Percentiles rank a stretch among this genome's conserved stretches.
These are phyloP conservation scores for Colletotrichum sp. DNA, from an alignment of 2,329 filamentous ascomycete species.

Conservation along the genomic window DNA sequence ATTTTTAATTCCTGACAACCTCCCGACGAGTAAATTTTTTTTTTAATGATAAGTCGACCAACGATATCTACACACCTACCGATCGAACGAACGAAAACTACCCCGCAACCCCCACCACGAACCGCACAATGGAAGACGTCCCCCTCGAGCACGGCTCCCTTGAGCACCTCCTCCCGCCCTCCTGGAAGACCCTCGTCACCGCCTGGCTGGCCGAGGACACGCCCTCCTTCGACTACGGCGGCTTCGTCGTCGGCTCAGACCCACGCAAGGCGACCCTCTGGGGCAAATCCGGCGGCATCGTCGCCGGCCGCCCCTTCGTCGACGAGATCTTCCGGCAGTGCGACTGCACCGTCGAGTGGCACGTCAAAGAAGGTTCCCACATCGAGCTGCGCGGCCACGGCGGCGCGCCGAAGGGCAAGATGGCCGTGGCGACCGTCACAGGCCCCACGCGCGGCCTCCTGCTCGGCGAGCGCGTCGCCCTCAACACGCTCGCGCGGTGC, in stretches of 20 bases:
- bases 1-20: background rate
- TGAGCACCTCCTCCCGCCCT: slow-evolving; percentile 79
- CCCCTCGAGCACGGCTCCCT: slow-evolving; percentile 44
- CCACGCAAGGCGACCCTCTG: slow-evolving; percentile 69
- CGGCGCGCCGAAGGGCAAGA: slow-evolving; percentile 46
- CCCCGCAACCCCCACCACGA: background rate
- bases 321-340: slow-evolving; percentile 90
- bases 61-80: background rate
- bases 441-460: slow-evolving; percentile 83
- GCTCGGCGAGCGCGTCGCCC: slow-evolving; percentile 89
- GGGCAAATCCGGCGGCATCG: slow-evolving; percentile 75
- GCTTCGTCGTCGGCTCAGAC: slow-evolving; percentile 87
- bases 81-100: background rate
- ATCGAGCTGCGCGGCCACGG: slow-evolving; percentile 62
- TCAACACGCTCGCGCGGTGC: slow-evolving; percentile 90
- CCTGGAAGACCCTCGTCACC: slow-evolving; percentile 81
- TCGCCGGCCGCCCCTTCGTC: slow-evolving; percentile 95
- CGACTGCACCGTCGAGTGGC: slow-evolving; percentile 92
- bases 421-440: slow-evolving; percentile 77
- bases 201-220: slow-evolving; percentile 96
- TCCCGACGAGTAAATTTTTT: background rate
- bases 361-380: slow-evolving; percentile 74
- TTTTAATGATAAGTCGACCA: too few relatives aligned
- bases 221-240: slow-evolving; percentile 95
- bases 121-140: slow-evolving; percentile 13